Conservation (phyloP, 1,284 basidiomycete genomes). For the Cystobasidium slooffiae region DNA sequence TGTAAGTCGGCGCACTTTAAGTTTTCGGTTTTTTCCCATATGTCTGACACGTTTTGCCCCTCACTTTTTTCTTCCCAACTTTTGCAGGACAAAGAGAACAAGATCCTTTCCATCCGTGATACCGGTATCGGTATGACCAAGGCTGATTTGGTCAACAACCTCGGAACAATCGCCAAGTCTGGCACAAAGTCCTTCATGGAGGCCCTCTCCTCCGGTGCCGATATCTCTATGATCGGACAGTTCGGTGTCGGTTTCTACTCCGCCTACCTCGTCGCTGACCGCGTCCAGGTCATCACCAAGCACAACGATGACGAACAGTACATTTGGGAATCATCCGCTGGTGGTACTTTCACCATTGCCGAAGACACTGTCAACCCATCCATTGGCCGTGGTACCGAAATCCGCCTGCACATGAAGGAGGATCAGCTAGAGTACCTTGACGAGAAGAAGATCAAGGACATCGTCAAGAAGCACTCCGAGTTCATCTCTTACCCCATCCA, state of each 20-base stretch:
- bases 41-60: conserved; percentile 38
- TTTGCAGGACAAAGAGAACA: conserved; percentile 83
- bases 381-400: conserved; percentile 92
- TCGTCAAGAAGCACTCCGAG: conserved; percentile 99
- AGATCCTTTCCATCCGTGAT: conserved; percentile 87
- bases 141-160: conserved; percentile 97
- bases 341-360: conserved; percentile 99
- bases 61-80: background rate
- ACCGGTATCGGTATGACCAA: conserved; percentile 99
- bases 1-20: background rate
- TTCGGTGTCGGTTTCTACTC: conserved; percentile 97
- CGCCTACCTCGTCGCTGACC: conserved; percentile 97
- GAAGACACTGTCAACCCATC: conserved; percentile 85
- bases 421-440: conserved; percentile 99
- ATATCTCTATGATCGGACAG: conserved; percentile 71
- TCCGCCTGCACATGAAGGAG: conserved; percentile 96
- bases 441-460: conserved; percentile 99
- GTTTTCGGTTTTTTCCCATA: background rate
- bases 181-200: conserved; percentile 90
- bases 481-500: conserved; percentile 99
- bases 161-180: conserved; percentile 99
- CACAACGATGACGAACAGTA: conserved; percentile 99
- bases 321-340: conserved; percentile 99
- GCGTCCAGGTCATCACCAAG: conserved; percentile 97
- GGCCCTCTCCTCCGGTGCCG: conserved; percentile 92